These are phyloP conservation scores for Neolentinus lepideus DNA, from an alignment of 1,284 basidiomycete species.

Conservation along the genomic window DNA sequence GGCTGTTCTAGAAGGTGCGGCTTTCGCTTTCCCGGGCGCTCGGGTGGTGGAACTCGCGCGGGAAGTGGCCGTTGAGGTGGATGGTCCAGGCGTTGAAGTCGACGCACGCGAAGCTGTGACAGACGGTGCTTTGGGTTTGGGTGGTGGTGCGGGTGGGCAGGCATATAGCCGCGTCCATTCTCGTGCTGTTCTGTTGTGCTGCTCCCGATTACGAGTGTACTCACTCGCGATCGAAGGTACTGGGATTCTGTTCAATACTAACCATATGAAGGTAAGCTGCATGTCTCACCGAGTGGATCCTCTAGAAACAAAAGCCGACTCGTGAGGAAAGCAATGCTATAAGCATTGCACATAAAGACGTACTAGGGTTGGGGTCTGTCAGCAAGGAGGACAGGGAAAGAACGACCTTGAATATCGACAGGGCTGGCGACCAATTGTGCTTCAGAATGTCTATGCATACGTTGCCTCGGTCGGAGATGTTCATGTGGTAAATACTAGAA, in stretches of 20 bases:
- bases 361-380: constrained; percentile 86
- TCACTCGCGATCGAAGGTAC: constrained; percentile 71
- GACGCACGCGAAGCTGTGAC: background rate
- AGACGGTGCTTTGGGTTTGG: background rate
- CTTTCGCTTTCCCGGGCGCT: background rate
- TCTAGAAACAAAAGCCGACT: constrained; percentile 27
- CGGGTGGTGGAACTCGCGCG: background rate
- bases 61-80: background rate
- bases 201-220: constrained; percentile 53
- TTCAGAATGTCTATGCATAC: constrained; percentile 83
- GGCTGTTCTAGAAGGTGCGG: background rate
- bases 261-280: background rate
- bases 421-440: constrained; percentile 84
- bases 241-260: constrained; percentile 17
- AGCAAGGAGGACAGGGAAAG: constrained; percentile 82
- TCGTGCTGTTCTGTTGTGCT: constrained; percentile 59
- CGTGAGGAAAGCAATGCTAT: constrained; percentile 4
- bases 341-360: constrained; percentile 19
- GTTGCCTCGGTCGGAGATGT: constrained; percentile 71
- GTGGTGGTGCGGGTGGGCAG: background rate
- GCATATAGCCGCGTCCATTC: constrained; percentile 61
- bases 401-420: constrained; percentile 88
- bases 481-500: constrained; percentile 86
- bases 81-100: background rate
- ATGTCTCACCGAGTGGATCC: constrained; percentile 58